Evolutionary conservation across 495 filamentous ascomycete genomes (phyloP), one percentile per base, ranked within the genome.

Genomic region (Annulohypoxylon moriforme): DNA sequence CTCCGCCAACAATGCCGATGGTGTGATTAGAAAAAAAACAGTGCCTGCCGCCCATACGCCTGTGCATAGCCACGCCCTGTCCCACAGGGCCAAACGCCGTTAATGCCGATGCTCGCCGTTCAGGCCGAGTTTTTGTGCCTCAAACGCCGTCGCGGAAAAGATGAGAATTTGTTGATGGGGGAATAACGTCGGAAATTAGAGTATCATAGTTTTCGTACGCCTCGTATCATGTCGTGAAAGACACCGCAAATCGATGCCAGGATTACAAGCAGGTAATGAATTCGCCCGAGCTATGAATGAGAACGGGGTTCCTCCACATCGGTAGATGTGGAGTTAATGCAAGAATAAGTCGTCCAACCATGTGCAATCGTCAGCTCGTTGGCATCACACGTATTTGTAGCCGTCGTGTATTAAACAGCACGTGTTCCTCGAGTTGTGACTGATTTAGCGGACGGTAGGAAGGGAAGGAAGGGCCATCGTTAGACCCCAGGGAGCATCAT

Each of bases 391-490:
- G 42, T 29, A n/a, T 40, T 9, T 46, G 49, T 4, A 46, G 33
- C 50, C 27, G 67, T 47, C 29, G 24, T 25, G 24, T 60, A 14
- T 18, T 8, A 31, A 16, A 40, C 18, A 22, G 47, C 47, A 25
- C 20, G 7, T 14, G 24, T 3, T 29, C 42, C 38, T 60, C 16
- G 3, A 3, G 44, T 31, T 31, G 20, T 7, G 33, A 2, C 8
- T 24, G 20, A 61, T 49, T 73, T 57, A 85, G 34, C 64, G 78
- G 27, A 78, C 75, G 20, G 78, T 69, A 33, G 80, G 75, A 46
- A 83, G 73, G 20, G 78, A 67, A 24, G 80, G 75, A 38, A 83
- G 74, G 33, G 78, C 76, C 61, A 77, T 75, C 44, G 75, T 77
- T 16, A 75, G 36, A 7, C 22, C 13, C 53, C 0, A 79, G 73